Conservation (phyloP, 305 asterid species). For the Fraxinus dipetala region DNA sequence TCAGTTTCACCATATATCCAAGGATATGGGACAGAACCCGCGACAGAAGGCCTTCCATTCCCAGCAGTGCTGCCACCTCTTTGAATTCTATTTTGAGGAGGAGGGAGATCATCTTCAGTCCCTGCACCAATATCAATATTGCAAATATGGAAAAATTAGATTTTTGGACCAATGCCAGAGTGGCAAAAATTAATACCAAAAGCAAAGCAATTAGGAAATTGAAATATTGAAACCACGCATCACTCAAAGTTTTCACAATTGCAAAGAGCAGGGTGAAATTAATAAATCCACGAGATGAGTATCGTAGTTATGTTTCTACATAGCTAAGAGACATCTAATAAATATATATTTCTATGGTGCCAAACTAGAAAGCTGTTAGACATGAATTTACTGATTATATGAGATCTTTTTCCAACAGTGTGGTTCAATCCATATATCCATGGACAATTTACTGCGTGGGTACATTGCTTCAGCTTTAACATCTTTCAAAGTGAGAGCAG, state of each 20-base stretch:
- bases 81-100: conserved; percentile 71
- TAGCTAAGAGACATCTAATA: neutral
- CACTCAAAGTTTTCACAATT: conserved; percentile 4
- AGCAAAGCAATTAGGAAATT: neutral
- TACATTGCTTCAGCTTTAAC: conserved; percentile 3
- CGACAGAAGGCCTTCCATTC: conserved; percentile 64
- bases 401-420: neutral
- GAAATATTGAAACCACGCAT: neutral
- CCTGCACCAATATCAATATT: conserved; percentile 41
- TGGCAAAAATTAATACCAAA: neutral
- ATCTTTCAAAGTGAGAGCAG: neutral
- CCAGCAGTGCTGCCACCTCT: conserved; percentile 69
- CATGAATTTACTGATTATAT: neutral
- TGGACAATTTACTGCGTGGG: conserved; percentile 1
- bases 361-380: conserved; percentile 14
- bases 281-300: neutral
- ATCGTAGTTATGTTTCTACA: neutral
- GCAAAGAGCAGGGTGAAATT: conserved; percentile 10
- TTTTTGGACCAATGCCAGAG: conserved; percentile 6
- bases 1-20: conserved; percentile 61
- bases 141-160: conserved; percentile 6
- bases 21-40: conserved; percentile 59
- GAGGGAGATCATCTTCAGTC: conserved; percentile 82
- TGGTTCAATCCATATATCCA: conserved; percentile 2
- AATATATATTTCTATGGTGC: neutral